Conservation (phyloP, 2,329 filamentous ascomycete genomes). For the Fusarium incarnatum region DNA sequence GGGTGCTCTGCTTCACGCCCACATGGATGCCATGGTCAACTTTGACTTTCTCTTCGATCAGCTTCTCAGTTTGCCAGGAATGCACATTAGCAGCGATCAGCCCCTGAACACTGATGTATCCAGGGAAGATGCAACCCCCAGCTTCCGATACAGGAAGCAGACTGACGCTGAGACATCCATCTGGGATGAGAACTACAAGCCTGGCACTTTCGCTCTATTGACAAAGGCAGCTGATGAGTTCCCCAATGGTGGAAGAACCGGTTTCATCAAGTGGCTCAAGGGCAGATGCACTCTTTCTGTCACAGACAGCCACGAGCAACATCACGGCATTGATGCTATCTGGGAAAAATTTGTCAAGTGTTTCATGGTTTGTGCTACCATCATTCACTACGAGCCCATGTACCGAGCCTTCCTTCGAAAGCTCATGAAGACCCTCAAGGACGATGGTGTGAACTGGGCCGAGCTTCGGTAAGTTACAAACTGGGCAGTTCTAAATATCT, state of each 20-base stretch:
- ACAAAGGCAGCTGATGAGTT: conserved; percentile 77
- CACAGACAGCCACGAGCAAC: conserved; percentile 80
- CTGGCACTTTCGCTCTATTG: conserved; percentile 68
- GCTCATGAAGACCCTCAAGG: conserved; percentile 77
- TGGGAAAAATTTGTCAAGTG: conserved; percentile 84
- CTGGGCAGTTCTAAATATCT: neutral
- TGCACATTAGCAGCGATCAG: conserved; percentile 74
- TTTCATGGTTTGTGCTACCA: conserved; percentile 77
- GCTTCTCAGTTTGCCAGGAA: conserved; percentile 76
- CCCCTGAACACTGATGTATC: conserved; percentile 66
- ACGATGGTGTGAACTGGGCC: conserved; percentile 86
- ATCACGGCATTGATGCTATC: conserved; percentile 84
- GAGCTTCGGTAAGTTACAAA: conserved; percentile 70
- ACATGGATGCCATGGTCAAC: conserved; percentile 92
- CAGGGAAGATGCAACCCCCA: conserved; percentile 66
- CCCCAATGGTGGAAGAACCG: conserved; percentile 75
- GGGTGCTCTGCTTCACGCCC: conserved; percentile 85
- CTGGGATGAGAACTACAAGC: conserved; percentile 74
- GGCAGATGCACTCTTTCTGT: conserved; percentile 77
- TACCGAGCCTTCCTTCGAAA: conserved; percentile 80
- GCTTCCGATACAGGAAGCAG: conserved; percentile 70
- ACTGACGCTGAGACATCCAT: conserved; percentile 63
- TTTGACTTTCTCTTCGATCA: conserved; percentile 82
- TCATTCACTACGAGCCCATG: conserved; percentile 92
- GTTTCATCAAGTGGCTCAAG: conserved; percentile 83